Evolutionary conservation across 2,329 filamentous ascomycete genomes (phyloP), one percentile per base, ranked within the genome.

Genomic region (Coniochaeta sp.): DNA sequence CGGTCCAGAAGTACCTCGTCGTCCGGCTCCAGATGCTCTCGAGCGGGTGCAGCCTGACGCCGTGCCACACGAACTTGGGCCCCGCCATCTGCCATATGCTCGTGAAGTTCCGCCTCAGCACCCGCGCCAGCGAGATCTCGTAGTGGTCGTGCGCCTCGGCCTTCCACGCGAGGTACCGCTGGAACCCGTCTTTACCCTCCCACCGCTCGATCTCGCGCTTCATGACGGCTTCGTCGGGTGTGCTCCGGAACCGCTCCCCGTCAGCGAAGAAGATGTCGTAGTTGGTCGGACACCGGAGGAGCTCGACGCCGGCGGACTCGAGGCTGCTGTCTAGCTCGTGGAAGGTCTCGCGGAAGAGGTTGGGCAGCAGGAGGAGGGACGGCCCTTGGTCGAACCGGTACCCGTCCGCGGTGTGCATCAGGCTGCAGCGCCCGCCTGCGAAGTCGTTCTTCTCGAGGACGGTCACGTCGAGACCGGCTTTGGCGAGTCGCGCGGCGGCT

Each of bases 341-440:
- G 61, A 89, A 90, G 18, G 81, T 80, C 67, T 87, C 81, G 26
- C 76, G 73, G 71, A 90, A 91, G 52, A 89, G 74, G 51, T 80
- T 77, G 2, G 87, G 87, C 6, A 90, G 79, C 0, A 91, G 74
- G 16, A 90, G 77, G 3, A 90, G 77, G 1, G 85, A 89, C 0
- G 87, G 87, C 0, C 87, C 87, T 71, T 89, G 86, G 61, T 91
- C 87, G 69, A 90, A 90, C 52, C 87, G 81, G 65, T 83, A 82
- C 51, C 79, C 82, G 47, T 79, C 82, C 49, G 79, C 69, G 53
- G 79, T 70, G 50, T 79, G 70, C 32, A 89, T 75, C 24, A 89
- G 67, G 42, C 81, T 86, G 67, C 86, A 90, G 51, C 87, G 74
- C 4, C 87, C 87, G 45, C 87, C 87, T 0, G 82, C 84, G 63